These are phyloP conservation scores for Parasarocladium wereldwijsianum DNA, from an alignment of 2,329 filamentous ascomycete genomes.

Conservation along the genomic window DNA sequence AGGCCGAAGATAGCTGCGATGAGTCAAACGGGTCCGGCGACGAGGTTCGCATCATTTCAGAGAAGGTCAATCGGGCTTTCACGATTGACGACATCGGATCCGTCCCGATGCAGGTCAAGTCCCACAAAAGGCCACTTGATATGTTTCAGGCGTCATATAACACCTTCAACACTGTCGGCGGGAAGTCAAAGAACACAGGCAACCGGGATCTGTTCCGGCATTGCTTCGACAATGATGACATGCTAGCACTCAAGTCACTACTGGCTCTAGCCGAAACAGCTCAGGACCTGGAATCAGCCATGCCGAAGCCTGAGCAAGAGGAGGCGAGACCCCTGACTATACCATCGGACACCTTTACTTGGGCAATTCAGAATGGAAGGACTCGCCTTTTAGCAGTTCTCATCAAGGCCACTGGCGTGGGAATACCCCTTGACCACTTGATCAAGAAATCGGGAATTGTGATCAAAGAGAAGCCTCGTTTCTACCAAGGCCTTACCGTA, in stretches of 20 bases:
- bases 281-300: constrained; percentile 19
- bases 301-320: constrained; percentile 19
- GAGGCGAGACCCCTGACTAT: constrained; percentile 23
- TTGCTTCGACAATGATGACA: constrained; percentile 37
- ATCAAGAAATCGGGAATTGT: constrained; percentile 51
- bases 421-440: constrained; percentile 53
- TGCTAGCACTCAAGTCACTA: constrained; percentile 37
- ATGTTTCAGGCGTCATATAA: constrained; percentile 30
- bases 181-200: constrained; percentile 11
- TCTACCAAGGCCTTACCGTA: constrained; percentile 65
- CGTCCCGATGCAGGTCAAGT: constrained; percentile 53
- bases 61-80: constrained; percentile 50
- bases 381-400: constrained; percentile 45
- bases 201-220: constrained; percentile 22
- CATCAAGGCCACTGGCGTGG: constrained; percentile 51
- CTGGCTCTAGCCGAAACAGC: constrained; percentile 34
- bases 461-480: constrained; percentile 48
- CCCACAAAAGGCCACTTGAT: constrained; percentile 36
- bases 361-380: constrained; percentile 31
- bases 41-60: constrained; percentile 29
- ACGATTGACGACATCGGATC: constrained; percentile 66
- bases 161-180: constrained; percentile 17
- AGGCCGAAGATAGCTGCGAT: constrained; percentile 16
- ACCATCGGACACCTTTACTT: constrained; percentile 23
- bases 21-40: constrained; percentile 20